These are phyloP conservation scores for Paspalum notatum DNA, from an alignment of 176 grass and related monocot genomes.

Conservation along the genomic window DNA sequence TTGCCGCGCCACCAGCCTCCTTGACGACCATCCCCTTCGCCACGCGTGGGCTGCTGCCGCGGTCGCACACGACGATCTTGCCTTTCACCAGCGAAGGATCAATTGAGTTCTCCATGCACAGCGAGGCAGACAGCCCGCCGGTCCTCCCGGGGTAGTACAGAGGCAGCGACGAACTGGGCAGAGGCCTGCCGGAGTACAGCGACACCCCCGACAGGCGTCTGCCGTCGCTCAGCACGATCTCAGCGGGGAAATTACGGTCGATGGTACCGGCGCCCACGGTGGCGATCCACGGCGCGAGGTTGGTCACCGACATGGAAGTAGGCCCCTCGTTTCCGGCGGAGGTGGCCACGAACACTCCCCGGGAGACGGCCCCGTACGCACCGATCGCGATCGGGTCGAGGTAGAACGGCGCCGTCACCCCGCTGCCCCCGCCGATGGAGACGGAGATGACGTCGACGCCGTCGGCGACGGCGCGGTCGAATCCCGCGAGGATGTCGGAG, in stretches of 20 bases:
- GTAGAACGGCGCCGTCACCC: slow-evolving; percentile 72
- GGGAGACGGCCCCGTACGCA: slow-evolving; percentile 71
- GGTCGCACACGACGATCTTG: slow-evolving; percentile 92
- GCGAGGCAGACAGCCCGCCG: slow-evolving; percentile 67
- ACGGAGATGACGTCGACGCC: slow-evolving; percentile 93
- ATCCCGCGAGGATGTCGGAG: slow-evolving; percentile 93
- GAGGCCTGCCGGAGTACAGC: slow-evolving; percentile 76
- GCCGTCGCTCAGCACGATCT: slow-evolving; percentile 77
- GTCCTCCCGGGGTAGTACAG: slow-evolving; percentile 73
- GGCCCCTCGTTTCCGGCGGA: slow-evolving; percentile 95
- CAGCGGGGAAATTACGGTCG: slow-evolving; percentile 79
- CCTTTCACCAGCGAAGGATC: slow-evolving; percentile 75
- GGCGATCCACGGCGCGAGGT: slow-evolving; percentile 87
- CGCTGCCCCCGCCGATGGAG: slow-evolving; percentile 82
- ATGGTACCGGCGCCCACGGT: slow-evolving; percentile 95
- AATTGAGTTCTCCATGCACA: slow-evolving; percentile 98
- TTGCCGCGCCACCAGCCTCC: slow-evolving; percentile 76
- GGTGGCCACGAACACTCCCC: slow-evolving; percentile 83
- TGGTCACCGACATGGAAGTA: slow-evolving; percentile 76
- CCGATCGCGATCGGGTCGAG: slow-evolving; percentile 91
- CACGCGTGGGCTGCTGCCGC: slow-evolving; percentile 94
- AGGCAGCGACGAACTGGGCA: slow-evolving; percentile 49
- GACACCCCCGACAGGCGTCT: slow-evolving; percentile 71
- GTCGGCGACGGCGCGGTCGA: slow-evolving; percentile 90
- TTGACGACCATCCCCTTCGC: slow-evolving; percentile 92